Percentiles rank a stretch among this genome's conserved stretches.
phyloP scores from a whole-genome alignment of 257 asterid genomes.

The Echium plantagineum region DNA sequence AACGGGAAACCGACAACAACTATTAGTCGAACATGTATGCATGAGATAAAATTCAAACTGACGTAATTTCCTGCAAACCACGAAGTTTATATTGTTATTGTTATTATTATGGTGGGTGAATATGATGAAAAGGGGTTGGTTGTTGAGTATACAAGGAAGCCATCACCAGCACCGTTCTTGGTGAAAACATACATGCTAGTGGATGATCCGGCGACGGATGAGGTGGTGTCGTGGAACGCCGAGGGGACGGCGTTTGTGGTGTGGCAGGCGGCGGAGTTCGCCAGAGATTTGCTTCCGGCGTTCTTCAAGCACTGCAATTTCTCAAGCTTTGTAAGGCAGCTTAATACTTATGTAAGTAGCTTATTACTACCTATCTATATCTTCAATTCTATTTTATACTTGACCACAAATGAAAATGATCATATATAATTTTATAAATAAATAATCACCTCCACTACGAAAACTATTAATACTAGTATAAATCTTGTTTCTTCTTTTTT shows the following conservation, averaged over 20 bases:
- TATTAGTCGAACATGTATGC: no score
- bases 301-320: slow-evolving; percentile 90
- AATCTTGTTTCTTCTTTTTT: no score
- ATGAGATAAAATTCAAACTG: no score
- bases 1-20: no score
- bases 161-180: slow-evolving; percentile 59
- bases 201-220: slow-evolving; percentile 75
- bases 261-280: slow-evolving; percentile 90
- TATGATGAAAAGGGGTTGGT: slow-evolving; percentile 39
- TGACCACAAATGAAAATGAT: no score
- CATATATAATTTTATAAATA: no score
- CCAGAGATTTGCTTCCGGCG: slow-evolving; percentile 73
- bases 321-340: slow-evolving; percentile 97
- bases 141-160: slow-evolving; percentile 43
- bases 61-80: no score
- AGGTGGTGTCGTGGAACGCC: slow-evolving; percentile 71
- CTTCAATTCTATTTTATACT: no score
- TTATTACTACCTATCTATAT: no score
- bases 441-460: no score
- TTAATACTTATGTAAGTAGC: slow-evolving; percentile 76
- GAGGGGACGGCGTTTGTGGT: slow-evolving; percentile 74
- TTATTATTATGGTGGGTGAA: slow-evolving; percentile 16
- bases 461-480: no score
- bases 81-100: neutral
- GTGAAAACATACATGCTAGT: slow-evolving; percentile 80